Base-by-base conservation (phyloP, 352 stramenopile genomes). In the Aphanomyces stellatus region DNA sequence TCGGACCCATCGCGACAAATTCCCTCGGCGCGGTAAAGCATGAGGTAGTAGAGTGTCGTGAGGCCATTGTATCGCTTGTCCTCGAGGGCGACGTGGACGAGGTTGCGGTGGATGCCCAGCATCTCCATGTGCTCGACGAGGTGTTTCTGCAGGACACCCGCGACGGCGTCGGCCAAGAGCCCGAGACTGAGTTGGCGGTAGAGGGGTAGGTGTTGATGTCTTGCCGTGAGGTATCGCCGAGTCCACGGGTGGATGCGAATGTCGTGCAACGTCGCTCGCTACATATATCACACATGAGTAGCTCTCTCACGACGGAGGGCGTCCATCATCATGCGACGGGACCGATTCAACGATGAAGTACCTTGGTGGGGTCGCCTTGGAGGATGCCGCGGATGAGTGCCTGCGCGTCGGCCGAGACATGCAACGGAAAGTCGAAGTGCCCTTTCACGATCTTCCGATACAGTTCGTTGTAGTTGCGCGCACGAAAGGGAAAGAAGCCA, bases 221-320 rank as follows among this genome's bases (percentile, higher is more conserved):
- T 13, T 19, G 40, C 15, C 17, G 60, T 27, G 28, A 5, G 28
- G 30, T 49, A 60, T n/a, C 33, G 40, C 11, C 43, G 19, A 41
- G 76, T 59, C 82, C 82, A 91, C 22, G 64, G 49, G 24, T 85
- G 78, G n/a, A 0, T 31, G 4, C 70, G 64, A 7, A 91, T 71
- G 4, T 72, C 66, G 13, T 43, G 56, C 17, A 84, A 65, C 15
- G 63, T 71, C 17, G 77, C 71, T 31, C 82, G 67, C 60, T 67
- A 42, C 24, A 41, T n/a, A n/a, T n/a, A n/a, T n/a, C n/a, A n/a
- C n/a, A n/a, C n/a, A n/a, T n/a, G n/a, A n/a, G n/a, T n/a, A n/a
- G n/a, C n/a, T n/a, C n/a, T n/a, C n/a, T n/a, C n/a, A n/a, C n/a
- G n/a, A n/a, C 37, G 13, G 37, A 46, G 11, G 37, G 37, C 37